phyloP scores from a whole-genome alignment of 768 basidiomycete species.

The Boletus rex-veris region DNA sequence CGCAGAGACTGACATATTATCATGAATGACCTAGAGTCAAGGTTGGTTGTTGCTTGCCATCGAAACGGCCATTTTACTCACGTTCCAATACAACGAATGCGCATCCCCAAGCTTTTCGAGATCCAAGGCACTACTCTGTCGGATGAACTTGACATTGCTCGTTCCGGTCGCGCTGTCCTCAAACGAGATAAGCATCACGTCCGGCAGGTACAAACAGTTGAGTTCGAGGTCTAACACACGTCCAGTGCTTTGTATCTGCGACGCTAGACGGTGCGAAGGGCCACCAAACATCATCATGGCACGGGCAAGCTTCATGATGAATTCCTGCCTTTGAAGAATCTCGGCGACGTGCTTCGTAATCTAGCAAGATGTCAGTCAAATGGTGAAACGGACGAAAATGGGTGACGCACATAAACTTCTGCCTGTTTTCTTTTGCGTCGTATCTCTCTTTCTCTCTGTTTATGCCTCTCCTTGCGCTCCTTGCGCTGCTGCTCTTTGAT shows the following conservation, averaged over 20 bases:
- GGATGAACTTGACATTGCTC: slow-evolving; percentile 75
- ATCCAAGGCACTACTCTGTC: slow-evolving; percentile 68
- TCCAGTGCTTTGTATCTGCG: slow-evolving; percentile 77
- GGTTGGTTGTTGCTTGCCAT: not conserved
- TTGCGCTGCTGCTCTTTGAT: slow-evolving; percentile 24
- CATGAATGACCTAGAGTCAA: slow-evolving; percentile 68
- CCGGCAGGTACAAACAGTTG: slow-evolving; percentile 71
- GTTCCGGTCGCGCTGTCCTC: slow-evolving; percentile 79
- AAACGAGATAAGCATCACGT: slow-evolving; percentile 77
- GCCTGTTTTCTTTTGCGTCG: slow-evolving; percentile 64
- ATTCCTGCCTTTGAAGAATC: slow-evolving; percentile 77
- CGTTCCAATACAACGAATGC: slow-evolving; percentile 73
- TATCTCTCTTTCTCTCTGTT: slow-evolving; percentile 32
- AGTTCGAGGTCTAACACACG: slow-evolving; percentile 72
- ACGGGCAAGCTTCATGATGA: slow-evolving; percentile 78
- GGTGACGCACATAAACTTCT: slow-evolving; percentile 63
- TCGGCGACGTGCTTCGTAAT: slow-evolving; percentile 83
- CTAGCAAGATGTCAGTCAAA: slow-evolving; percentile 32
- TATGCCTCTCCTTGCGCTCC: slow-evolving; percentile 38
- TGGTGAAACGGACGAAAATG: not conserved
- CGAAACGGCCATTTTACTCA: slow-evolving; percentile 22
- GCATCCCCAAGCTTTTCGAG: slow-evolving; percentile 72
- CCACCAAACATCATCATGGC: slow-evolving; percentile 91
- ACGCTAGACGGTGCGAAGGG: slow-evolving; percentile 76
- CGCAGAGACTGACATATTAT: slow-evolving; percentile 68